Evolutionary conservation across 1,139 yeast genomes (phyloP).

Genomic region (Pichia terricola): DNA sequence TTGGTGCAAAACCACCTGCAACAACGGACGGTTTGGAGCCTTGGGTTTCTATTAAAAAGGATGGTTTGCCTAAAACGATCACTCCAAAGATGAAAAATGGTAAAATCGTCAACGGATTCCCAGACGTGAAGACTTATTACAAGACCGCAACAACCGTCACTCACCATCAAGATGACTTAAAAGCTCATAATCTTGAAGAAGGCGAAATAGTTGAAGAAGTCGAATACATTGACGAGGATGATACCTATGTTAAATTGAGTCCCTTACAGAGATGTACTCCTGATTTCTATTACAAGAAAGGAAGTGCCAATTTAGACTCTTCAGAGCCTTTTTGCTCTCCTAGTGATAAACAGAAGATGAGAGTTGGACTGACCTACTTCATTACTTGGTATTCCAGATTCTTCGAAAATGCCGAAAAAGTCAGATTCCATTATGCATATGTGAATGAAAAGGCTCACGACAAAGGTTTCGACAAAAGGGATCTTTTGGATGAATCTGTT

Average conservation of each 20-base stretch:
- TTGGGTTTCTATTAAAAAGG: slow-evolving; percentile 73
- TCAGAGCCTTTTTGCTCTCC: slow-evolving; percentile 84
- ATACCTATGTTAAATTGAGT: slow-evolving; percentile 55
- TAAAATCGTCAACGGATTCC: slow-evolving; percentile 51
- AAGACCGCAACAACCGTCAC: slow-evolving; percentile 55
- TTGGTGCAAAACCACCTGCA: slow-evolving; percentile 60
- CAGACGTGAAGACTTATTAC: slow-evolving; percentile 71
- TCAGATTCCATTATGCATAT: slow-evolving; percentile 57
- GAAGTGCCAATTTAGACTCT: slow-evolving; percentile 41
- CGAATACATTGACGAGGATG: slow-evolving; percentile 51
- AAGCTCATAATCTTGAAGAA: slow-evolving; percentile 62
- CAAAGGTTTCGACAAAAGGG: slow-evolving; percentile 41
- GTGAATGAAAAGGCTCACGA: slow-evolving; percentile 46
- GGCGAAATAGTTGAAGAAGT: slow-evolving; percentile 50
- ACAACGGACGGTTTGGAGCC: slow-evolving; percentile 62
- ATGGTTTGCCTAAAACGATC: slow-evolving; percentile 76
- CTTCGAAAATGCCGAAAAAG: slow-evolving; percentile 48
- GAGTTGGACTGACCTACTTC: slow-evolving; percentile 57
- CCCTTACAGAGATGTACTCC: slow-evolving; percentile 86
- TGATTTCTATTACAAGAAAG: slow-evolving; percentile 56
- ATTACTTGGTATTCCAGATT: slow-evolving; percentile 67
- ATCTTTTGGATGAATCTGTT: slow-evolving; percentile 12
- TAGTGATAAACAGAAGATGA: slow-evolving; percentile 44
- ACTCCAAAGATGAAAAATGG: slow-evolving; percentile 69
- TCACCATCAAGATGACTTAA: slow-evolving; percentile 47